These are phyloP conservation scores for Talaromyces ruber DNA, from an alignment of 495 filamentous ascomycete genomes.

Conservation along the genomic window DNA sequence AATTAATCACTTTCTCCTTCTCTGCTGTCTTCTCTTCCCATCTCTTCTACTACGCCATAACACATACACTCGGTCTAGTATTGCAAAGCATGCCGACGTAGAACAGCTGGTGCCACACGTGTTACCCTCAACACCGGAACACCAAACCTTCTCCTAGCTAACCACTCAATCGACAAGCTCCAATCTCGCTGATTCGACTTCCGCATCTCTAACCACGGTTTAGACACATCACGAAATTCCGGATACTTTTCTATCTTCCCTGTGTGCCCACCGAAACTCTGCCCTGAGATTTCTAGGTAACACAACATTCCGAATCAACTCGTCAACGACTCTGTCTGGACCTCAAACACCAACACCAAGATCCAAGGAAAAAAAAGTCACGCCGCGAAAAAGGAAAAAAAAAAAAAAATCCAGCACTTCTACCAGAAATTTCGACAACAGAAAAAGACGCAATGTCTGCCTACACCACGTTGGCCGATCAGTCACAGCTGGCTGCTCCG, in stretches of 20 bases:
- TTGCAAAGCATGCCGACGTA: no score
- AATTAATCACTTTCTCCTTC: no score
- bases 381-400: no score
- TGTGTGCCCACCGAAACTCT: not conserved
- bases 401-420: not conserved
- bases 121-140: not conserved
- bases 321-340: slow-evolving; percentile 1
- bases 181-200: not conserved
- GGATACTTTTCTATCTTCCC: not conserved
- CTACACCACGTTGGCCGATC: slow-evolving; percentile 11
- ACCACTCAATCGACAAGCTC: not conserved
- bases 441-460: slow-evolving; percentile 11
- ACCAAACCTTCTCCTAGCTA: not conserved
- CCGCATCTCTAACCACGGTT: not conserved
- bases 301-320: not conserved
- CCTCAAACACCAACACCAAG: not conserved
- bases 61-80: no score
- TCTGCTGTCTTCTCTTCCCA: no score
- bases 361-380: slow-evolving; percentile 1
- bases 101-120: not conserved
- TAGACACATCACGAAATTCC: not conserved
- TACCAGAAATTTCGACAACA: slow-evolving; percentile 1
- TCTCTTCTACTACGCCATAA: no score
- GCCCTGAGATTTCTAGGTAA: not conserved
- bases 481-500: slow-evolving; percentile 5